Percentiles rank a stretch among this genome's conserved stretches.
phyloP scores from a whole-genome alignment of 2,329 filamentous ascomycete species.

The Emergomyces africanus region DNA sequence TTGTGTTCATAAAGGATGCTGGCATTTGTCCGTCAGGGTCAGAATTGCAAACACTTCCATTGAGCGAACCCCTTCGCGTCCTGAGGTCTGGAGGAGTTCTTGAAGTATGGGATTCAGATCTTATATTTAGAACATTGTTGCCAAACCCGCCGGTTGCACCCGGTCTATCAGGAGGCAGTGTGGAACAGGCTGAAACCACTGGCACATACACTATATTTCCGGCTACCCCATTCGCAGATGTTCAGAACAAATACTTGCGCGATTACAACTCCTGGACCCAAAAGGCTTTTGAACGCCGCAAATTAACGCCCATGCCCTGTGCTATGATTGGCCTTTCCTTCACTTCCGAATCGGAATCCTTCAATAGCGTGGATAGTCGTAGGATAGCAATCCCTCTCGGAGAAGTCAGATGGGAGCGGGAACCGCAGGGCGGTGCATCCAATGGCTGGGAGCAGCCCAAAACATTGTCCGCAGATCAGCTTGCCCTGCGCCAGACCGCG shows the following conservation, averaged over 20 bases:
- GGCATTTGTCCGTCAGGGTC: conserved; percentile 52
- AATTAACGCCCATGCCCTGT: conserved; percentile 63
- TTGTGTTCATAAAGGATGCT: conserved; percentile 79
- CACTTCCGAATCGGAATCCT: conserved; percentile 61
- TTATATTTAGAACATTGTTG: conserved; percentile 67
- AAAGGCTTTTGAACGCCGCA: conserved; percentile 58
- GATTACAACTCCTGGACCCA: conserved; percentile 77
- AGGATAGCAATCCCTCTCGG: conserved; percentile 78
- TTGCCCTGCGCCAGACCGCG: conserved; percentile 65
- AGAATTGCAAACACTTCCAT: conserved; percentile 40
- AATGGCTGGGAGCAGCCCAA: conserved; percentile 25
- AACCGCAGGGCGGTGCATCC: conserved; percentile 34
- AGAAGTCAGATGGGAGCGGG: conserved; percentile 76
- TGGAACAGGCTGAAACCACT: conserved; percentile 51
- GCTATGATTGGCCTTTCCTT: conserved; percentile 63
- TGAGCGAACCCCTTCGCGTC: conserved; percentile 65
- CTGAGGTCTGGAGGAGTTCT: conserved; percentile 65
- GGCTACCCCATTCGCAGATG: conserved; percentile 67
- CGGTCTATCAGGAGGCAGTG: conserved; percentile 46
- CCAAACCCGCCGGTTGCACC: conserved; percentile 57
- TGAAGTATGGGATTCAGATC: conserved; percentile 84
- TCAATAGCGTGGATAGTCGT: conserved; percentile 57
- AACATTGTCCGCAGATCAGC: conserved; percentile 53
- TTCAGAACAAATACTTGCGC: conserved; percentile 67
- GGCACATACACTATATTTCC: conserved; percentile 73